phyloP scores from a whole-genome alignment of 306 rosid genomes.

The Castanea crenata region DNA sequence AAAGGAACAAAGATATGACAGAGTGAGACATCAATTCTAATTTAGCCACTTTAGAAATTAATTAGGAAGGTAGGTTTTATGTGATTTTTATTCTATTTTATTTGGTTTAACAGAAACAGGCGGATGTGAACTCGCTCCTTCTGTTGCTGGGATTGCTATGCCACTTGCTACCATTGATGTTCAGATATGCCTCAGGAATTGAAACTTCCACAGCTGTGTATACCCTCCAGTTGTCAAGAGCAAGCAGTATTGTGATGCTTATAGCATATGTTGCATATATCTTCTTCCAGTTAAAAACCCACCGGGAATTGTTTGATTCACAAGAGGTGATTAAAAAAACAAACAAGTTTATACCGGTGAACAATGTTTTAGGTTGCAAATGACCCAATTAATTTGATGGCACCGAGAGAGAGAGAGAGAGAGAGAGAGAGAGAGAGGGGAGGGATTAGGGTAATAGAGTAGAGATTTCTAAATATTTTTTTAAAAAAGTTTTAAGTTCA shows the following conservation, averaged over 20 bases:
- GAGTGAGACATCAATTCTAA: constrained; percentile 25
- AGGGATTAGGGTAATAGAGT: no score
- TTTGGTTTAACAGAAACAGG: constrained; percentile 67
- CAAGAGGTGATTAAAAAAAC: constrained; percentile 45
- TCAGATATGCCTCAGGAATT: constrained; percentile 38
- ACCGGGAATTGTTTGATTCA: constrained; percentile 69
- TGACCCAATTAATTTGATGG: no score
- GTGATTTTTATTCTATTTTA: not conserved
- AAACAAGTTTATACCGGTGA: not conserved
- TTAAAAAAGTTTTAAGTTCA: no score
- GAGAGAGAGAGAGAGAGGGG: no score
- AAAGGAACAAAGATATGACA: constrained; percentile 41
- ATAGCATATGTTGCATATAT: constrained; percentile 69
- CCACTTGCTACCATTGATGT: constrained; percentile 76
- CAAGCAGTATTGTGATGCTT: constrained; percentile 83
- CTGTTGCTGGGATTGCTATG: constrained; percentile 75
- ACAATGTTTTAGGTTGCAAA: no score
- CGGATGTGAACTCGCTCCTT: constrained; percentile 74
- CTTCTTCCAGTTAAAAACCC: constrained; percentile 87
- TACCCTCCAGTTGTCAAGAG: constrained; percentile 81
- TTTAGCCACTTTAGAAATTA: no score
- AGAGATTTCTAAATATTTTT: no score
- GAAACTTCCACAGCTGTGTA: constrained; percentile 18
- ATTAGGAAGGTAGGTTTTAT: no score
- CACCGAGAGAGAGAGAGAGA: no score